These are phyloP conservation scores for Lathyrus oleraceus DNA, from an alignment of 306 rosid genomes.

Conservation along the genomic window DNA sequence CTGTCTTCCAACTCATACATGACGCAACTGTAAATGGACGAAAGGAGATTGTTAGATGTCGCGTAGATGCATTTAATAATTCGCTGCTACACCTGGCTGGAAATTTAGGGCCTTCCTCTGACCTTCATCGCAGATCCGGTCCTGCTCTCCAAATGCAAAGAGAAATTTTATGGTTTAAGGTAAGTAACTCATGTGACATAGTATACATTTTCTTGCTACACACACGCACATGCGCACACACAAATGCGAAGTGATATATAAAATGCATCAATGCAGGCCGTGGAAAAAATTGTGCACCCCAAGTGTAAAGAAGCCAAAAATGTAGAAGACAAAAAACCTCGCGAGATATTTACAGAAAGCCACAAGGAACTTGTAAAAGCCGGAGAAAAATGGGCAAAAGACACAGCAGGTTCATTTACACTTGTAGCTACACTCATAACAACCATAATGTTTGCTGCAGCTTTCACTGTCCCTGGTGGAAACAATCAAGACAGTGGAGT, in stretches of 20 bases:
- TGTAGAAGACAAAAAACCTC: neutral
- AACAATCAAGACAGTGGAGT: neutral
- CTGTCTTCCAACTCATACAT: neutral
- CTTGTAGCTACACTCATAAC: slow-evolving; percentile 21
- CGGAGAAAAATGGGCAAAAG: slow-evolving; percentile 17
- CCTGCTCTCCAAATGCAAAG: slow-evolving; percentile 17
- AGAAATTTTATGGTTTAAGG: slow-evolving; percentile 25
- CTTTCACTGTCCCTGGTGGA: slow-evolving; percentile 8
- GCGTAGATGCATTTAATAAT: neutral
- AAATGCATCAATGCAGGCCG: neutral
- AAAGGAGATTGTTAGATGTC: neutral
- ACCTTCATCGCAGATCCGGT: neutral
- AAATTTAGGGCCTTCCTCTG: neutral
- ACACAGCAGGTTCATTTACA: neutral
- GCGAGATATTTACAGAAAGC: slow-evolving; percentile 2
- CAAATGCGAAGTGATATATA: neutral
- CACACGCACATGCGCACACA: neutral
- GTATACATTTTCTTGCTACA: neutral
- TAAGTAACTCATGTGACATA: neutral
- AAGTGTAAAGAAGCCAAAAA: slow-evolving; percentile 12
- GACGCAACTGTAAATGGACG: neutral
- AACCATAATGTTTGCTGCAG: slow-evolving; percentile 16
- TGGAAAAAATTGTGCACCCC: slow-evolving; percentile 6
- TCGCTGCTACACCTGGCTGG: neutral
- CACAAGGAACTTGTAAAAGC: slow-evolving; percentile 3